These are phyloP conservation scores for Paracorniculantispora psalliotae DNA, from an alignment of 2,329 filamentous ascomycete species.

Conservation along the genomic window DNA sequence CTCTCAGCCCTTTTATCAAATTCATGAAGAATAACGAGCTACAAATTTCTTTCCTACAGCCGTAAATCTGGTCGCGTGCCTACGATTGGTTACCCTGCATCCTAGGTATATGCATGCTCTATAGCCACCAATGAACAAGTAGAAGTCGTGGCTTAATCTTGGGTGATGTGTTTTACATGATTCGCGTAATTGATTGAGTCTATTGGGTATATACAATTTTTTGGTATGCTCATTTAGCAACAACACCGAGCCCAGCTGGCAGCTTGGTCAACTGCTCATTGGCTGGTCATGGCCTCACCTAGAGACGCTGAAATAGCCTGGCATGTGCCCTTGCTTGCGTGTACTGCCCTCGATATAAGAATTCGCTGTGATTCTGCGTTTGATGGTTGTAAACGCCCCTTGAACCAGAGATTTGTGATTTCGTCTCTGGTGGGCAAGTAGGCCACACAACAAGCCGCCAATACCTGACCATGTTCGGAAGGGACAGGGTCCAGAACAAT, in stretches of 20 bases:
- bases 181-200: neutral
- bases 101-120: too few species aligned
- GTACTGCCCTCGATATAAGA: constrained; percentile 36
- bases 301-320: constrained; percentile 29
- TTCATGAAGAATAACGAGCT: too few species aligned
- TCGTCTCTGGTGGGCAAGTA: constrained; percentile 86
- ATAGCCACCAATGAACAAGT: too few species aligned
- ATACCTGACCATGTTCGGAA: constrained; percentile 69
- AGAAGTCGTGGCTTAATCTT: too few species aligned
- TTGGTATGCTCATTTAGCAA: too few species aligned
- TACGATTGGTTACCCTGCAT: too few species aligned
- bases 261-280: neutral
- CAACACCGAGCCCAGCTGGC: too few species aligned
- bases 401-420: constrained; percentile 91
- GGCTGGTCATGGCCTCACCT: constrained; percentile 26
- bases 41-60: too few species aligned
- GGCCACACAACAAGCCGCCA: constrained; percentile 83
- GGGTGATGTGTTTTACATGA: too few species aligned
- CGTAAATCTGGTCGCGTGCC: too few species aligned
- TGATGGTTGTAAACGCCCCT: constrained; percentile 55
- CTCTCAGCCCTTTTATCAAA: too few species aligned
- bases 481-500: constrained; percentile 78
- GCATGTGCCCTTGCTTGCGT: constrained; percentile 35
- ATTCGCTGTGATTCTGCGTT: constrained; percentile 27
- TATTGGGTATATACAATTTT: neutral